Evolutionary conservation across 2,329 filamentous ascomycete species (phyloP), one percentile per base, ranked within the genome.

Genomic region (Domatiomyces globalis): DNA sequence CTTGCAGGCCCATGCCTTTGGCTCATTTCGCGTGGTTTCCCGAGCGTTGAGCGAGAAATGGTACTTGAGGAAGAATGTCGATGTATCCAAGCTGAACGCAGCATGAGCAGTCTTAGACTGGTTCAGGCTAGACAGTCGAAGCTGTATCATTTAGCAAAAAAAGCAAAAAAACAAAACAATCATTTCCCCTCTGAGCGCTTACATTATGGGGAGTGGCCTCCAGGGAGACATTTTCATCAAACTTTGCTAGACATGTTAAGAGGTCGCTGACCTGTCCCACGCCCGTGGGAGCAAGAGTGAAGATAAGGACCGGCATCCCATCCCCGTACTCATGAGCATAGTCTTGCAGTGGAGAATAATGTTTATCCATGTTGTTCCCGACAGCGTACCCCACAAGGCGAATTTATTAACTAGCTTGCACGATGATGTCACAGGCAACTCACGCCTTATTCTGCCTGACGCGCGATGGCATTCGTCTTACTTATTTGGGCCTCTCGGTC

Each of bases 61-160:
- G 62, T 81, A 83, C 20, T 66, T 66, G 36, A 74, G 66, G 61
- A 83, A 83, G 61, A 81, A 83, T 1, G 64, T 63, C 29, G 65
- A 67, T 15, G 69, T 69, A 48, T 78, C 73, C 22, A 82, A 70
- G 1, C 70, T 71, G 56, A 81, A 78, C 2, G 78, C 76, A 1
- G 77, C 75, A 66, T 82, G 81, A 33, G 78, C 78, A 6, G 80
- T 81, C 58, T 80, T 79, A 5, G 79, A 79, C 7, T 73, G 72
- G 59, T 83, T 83, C 52, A 83, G 67, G 44, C 77, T 73, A 50
- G 77, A 80, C 29, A 83, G 65, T 2, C 77, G 75, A 55, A 83
- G 73, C 79, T 79, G 48, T 25, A 15, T 39, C 52, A 6, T 45
- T 54, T 42, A 54, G 50, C 49, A 45, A 33, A 47, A 42, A 8